Evolutionary conservation across 1,139 yeast genomes (phyloP).

Genomic region (Pichia terricola): DNA sequence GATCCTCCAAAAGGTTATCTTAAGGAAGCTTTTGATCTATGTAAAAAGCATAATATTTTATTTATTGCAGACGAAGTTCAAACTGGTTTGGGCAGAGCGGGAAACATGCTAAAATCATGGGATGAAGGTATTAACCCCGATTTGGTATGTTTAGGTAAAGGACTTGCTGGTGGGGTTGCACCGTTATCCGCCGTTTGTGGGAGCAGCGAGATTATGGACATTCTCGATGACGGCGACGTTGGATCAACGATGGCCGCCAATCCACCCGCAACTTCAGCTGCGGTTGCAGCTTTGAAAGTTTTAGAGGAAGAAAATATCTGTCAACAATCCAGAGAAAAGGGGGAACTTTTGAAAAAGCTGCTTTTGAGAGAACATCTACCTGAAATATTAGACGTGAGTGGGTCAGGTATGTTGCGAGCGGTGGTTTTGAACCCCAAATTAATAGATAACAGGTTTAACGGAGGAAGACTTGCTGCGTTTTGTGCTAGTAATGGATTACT

Average conservation of each 20-base stretch:
- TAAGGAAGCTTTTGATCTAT: slow-evolving; percentile 57
- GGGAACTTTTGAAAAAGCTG: slow-evolving; percentile 53
- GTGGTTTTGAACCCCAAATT: slow-evolving; percentile 62
- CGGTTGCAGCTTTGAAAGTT: slow-evolving; percentile 83
- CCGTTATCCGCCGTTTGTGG: slow-evolving; percentile 19
- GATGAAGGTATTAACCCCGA: slow-evolving; percentile 19
- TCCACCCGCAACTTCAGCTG: slow-evolving; percentile 85
- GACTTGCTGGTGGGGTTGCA: slow-evolving; percentile 19
- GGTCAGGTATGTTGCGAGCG: slow-evolving; percentile 69
- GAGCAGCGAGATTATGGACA: slow-evolving; percentile 62
- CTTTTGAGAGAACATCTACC: slow-evolving; percentile 37
- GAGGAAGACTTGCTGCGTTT: slow-evolving; percentile 84
- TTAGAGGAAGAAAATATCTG: slow-evolving; percentile 74
- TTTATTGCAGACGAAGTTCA: slow-evolving; percentile 93
- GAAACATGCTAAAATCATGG: slow-evolving; percentile 13
- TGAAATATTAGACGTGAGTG: slow-evolving; percentile 4
- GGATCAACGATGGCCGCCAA: slow-evolving; percentile 96
- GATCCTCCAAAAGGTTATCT: slow-evolving; percentile 83
- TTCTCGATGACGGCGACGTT: slow-evolving; percentile 82
- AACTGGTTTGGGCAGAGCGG: slow-evolving; percentile 41
- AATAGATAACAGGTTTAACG: slow-evolving; percentile 49
- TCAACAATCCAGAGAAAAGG: slow-evolving; percentile 59
- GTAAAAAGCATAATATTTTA: slow-evolving; percentile 74
- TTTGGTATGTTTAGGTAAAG: slow-evolving; percentile 21
- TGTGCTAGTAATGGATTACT: slow-evolving; percentile 81